Evolutionary conservation across 192 early-diverging fungal genomes (phyloP).

Genomic region (Anaeromyces robustus): DNA sequence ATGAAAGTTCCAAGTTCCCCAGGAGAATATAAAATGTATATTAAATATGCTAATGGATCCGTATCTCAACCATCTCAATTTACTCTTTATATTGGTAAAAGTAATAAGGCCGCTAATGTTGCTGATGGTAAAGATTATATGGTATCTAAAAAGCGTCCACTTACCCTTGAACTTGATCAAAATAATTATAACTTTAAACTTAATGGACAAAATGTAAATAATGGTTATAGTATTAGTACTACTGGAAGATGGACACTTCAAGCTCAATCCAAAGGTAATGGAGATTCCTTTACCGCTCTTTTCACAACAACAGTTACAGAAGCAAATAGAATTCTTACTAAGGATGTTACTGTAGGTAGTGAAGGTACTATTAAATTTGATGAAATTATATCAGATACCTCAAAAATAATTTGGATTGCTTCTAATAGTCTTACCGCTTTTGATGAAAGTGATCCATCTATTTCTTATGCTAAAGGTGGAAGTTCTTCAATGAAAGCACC

Average conservation of each 20-base stretch:
- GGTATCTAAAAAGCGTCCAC: background rate
- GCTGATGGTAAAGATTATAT: background rate
- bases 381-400: background rate
- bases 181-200: background rate
- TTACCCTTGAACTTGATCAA: background rate
- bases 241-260: background rate
- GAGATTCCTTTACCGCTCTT: background rate
- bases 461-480: background rate
- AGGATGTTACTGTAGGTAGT: background rate
- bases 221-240: background rate
- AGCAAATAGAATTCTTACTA: background rate
- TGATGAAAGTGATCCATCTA: background rate
- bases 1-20: background rate
- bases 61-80: background rate
- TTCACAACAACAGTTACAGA: background rate
- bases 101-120: background rate
- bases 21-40: background rate
- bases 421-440: background rate
- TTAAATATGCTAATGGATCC: background rate
- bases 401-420: background rate
- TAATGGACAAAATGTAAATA: background rate
- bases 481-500: background rate
- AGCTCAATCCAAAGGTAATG: background rate
- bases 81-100: background rate
- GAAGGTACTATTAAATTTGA: background rate